Conservation (phyloP, 2,329 filamentous ascomycete genomes). For the Seiridium unicorne region DNA sequence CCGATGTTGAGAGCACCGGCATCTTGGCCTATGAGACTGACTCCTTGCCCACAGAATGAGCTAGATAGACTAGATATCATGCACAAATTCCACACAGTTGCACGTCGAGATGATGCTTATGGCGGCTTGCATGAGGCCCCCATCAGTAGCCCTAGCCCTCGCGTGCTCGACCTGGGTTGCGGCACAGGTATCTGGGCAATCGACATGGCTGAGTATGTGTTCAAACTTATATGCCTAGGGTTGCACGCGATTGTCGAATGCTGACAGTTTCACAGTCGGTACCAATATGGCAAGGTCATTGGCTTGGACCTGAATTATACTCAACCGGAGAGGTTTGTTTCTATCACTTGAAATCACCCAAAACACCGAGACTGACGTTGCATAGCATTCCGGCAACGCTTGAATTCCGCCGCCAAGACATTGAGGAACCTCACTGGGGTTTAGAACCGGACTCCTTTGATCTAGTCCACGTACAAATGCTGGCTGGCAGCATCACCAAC, state of each 20-base stretch:
- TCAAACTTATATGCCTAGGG: background rate
- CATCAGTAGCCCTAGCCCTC: conserved; percentile 25
- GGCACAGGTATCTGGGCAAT: conserved; percentile 92
- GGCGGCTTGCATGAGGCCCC: conserved; percentile 31
- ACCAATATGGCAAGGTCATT: conserved; percentile 19
- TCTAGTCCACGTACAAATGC: conserved; percentile 78
- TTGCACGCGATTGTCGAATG: conserved; percentile 1
- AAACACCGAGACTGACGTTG: conserved; percentile 5
- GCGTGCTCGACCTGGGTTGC: conserved; percentile 70
- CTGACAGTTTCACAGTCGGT: background rate
- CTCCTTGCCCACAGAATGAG: conserved; percentile 52
- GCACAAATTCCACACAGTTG: conserved; percentile 72
- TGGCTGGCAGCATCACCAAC: conserved; percentile 72
- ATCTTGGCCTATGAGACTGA: conserved; percentile 12
- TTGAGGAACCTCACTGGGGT: conserved; percentile 70
- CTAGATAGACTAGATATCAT: conserved; percentile 79
- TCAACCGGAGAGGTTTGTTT: conserved; percentile 31
- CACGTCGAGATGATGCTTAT: conserved; percentile 44
- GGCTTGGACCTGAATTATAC: conserved; percentile 36
- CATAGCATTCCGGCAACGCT: conserved; percentile 69
- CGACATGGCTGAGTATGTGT: conserved; percentile 72
- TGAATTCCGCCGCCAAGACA: conserved; percentile 69
- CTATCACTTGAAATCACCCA: background rate
- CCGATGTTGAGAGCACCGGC: background rate
- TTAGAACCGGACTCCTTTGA: conserved; percentile 63